Conservation (phyloP, 176 grass and related monocot species). For the Ensete ventricosum region DNA sequence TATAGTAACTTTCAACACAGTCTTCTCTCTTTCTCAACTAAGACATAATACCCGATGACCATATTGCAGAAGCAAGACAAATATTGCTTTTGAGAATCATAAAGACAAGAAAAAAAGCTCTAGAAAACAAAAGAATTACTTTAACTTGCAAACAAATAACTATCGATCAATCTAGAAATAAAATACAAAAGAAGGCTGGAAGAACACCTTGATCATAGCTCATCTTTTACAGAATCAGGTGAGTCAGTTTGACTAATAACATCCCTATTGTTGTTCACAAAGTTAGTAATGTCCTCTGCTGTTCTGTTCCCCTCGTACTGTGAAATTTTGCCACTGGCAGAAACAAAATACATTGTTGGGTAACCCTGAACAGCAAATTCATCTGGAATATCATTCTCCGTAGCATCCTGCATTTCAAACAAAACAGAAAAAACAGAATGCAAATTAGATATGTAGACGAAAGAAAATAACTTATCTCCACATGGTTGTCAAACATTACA, state of each 20-base stretch:
- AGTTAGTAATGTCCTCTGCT: constrained; percentile 44
- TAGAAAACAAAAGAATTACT: no score
- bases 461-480: background rate
- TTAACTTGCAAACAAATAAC: no score
- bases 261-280: constrained; percentile 66
- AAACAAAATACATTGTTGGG: constrained; percentile 77
- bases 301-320: constrained; percentile 50
- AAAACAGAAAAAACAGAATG: background rate
- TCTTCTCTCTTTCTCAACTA: no score
- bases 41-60: background rate
- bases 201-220: constrained; percentile 37
- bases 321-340: constrained; percentile 54
- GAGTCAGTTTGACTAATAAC: background rate
- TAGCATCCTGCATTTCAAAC: constrained; percentile 45
- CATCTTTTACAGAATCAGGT: constrained; percentile 25
- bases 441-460: background rate
- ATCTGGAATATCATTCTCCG: constrained; percentile 57
- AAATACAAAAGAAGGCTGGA: background rate
- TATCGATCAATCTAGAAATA: no score
- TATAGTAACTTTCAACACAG: no score
- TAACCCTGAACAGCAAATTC: constrained; percentile 63
- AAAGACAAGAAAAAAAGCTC: background rate
- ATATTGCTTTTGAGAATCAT: background rate
- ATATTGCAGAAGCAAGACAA: background rate
- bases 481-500: no score